Evolutionary conservation across 2,329 filamentous ascomycete species (phyloP).

Genomic region (Hypoxylon sp.): DNA sequence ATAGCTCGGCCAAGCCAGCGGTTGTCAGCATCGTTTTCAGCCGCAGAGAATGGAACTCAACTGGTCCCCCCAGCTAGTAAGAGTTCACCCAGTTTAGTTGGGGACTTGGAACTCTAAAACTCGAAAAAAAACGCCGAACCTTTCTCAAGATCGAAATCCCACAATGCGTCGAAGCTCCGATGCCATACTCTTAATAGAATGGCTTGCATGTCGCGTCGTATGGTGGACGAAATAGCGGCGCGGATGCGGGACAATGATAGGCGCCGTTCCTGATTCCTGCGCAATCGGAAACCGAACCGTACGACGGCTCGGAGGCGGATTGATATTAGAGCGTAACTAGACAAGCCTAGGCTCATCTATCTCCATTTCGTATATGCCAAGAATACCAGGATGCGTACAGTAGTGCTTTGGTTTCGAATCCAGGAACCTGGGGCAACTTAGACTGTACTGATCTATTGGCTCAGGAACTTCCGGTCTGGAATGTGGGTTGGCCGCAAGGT

Average conservation of each 20-base stretch:
- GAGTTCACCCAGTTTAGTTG: conserved; percentile 4
- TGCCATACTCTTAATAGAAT: conserved; percentile 22
- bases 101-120: not conserved
- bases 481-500: conserved; percentile 16
- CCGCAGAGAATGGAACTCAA: conserved; percentile 22
- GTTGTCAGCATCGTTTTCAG: conserved; percentile 20
- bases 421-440: conserved; percentile 6
- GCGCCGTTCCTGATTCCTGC: conserved; percentile 15
- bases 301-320: conserved; percentile 31
- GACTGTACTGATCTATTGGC: conserved; percentile 3
- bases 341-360: conserved; percentile 17
- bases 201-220: conserved; percentile 33
- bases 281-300: conserved; percentile 35
- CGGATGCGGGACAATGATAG: conserved; percentile 23
- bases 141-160: conserved; percentile 5
- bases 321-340: conserved; percentile 16
- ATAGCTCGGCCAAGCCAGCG: conserved; percentile 14
- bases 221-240: conserved; percentile 22
- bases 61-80: conserved; percentile 23
- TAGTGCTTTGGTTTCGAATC: conserved; percentile 22
- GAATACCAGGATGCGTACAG: conserved; percentile 17
- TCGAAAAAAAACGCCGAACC: conserved; percentile 2
- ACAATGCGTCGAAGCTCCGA: conserved; percentile 33
- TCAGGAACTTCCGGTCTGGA: not conserved
- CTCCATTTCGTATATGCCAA: conserved; percentile 15